Conservation (phyloP, 371 early-diverging fungal genomes). For the Paraphysoderma sedebokerense region DNA sequence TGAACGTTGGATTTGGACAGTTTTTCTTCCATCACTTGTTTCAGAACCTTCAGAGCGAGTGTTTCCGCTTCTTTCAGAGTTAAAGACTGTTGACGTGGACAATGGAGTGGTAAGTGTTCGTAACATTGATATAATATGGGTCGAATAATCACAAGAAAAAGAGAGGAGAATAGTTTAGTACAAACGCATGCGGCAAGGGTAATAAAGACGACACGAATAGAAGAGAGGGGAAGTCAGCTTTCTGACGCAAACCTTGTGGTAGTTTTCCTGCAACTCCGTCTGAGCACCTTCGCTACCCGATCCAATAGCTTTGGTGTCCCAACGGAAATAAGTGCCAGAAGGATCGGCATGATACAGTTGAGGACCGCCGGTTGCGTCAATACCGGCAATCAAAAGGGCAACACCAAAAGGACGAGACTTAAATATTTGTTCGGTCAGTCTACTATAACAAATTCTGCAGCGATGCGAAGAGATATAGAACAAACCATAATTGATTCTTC, state of each 20-base stretch:
- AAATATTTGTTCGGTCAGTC: too few relatives aligned
- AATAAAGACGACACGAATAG: too few relatives aligned
- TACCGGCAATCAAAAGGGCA: constrained; percentile 91
- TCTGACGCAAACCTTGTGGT: constrained; percentile 55
- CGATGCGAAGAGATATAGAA: background rate
- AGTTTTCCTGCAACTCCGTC: constrained; percentile 90
- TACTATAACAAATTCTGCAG: too few relatives aligned
- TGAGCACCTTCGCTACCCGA: constrained; percentile 98
- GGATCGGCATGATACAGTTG: constrained; percentile 96
- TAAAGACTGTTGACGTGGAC: constrained; percentile 43
- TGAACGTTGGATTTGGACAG: constrained; percentile 89
- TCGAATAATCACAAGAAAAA: background rate
- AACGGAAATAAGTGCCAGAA: constrained; percentile 85
- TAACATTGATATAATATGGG: background rate
- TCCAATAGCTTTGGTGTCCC: constrained; percentile 93
- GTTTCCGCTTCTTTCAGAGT: constrained; percentile 75
- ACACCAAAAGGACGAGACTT: constrained; percentile 98
- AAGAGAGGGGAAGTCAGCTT: background rate
- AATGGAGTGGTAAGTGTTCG: background rate
- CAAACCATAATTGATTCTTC: constrained; percentile 88
- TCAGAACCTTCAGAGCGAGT: constrained; percentile 85
- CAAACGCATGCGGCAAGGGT: too few relatives aligned
- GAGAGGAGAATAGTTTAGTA: background rate
- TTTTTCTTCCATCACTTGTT: constrained; percentile 99
- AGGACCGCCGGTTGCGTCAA: constrained; percentile 94